Conservation (phyloP, 192 early-diverging fungal species). For the Dissophora globulifera region DNA sequence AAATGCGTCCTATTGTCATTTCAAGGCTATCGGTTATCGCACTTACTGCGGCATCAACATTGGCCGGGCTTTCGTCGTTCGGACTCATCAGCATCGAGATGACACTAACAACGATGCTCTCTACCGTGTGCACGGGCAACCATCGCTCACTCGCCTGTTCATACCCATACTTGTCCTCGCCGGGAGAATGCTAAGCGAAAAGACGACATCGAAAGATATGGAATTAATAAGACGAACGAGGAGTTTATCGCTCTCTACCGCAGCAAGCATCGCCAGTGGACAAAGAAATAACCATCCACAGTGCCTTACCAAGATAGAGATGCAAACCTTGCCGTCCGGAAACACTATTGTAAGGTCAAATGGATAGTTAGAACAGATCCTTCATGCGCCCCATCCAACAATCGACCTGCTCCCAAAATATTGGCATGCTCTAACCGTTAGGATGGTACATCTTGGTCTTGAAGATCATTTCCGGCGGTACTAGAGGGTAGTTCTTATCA, state of each 20-base stretch:
- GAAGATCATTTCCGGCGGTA: conserved; percentile 92
- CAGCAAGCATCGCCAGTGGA: too few species aligned
- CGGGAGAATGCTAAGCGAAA: conserved; percentile 67
- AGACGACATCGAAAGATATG: too few species aligned
- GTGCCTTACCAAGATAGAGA: conserved; percentile 86
- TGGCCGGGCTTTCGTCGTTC: conserved; percentile 97
- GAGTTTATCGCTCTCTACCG: too few species aligned
- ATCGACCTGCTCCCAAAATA: too few species aligned
- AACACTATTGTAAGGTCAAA: conserved; percentile 66
- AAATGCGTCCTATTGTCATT: neutral
- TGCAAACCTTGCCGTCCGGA: conserved; percentile 91
- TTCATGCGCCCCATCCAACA: neutral
- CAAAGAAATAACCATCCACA: neutral
- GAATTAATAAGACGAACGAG: too few species aligned
- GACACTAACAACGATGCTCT: conserved; percentile 90
- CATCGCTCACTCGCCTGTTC: conserved; percentile 92
- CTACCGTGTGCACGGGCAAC: conserved; percentile 94
- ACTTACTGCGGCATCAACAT: conserved; percentile 91
- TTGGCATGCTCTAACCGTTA: too few species aligned
- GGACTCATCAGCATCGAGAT: conserved; percentile 92
- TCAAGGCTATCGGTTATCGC: too few species aligned
- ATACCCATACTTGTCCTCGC: conserved; percentile 92
- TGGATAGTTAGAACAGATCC: neutral
- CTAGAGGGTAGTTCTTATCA: conserved; percentile 80
- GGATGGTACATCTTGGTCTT: conserved; percentile 91